These are phyloP conservation scores for Dillenia turbinata DNA, from an alignment of 164 flowering plant species.

Conservation along the genomic window DNA sequence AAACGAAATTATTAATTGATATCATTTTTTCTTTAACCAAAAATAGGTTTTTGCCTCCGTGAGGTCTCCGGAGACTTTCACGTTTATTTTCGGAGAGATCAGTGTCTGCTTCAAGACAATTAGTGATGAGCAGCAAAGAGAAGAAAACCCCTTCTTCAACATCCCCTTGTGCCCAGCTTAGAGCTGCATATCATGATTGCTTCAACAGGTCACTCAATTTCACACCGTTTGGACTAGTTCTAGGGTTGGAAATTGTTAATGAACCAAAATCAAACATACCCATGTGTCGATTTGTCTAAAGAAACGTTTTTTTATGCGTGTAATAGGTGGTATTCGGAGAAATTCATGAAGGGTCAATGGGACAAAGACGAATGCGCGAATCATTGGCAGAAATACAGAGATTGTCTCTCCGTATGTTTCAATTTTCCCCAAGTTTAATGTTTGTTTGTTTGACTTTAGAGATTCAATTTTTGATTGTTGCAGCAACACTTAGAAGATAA, in stretches of 20 bases:
- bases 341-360: constrained; percentile 86
- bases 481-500: constrained; percentile 85
- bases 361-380: constrained; percentile 70
- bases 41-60: no score
- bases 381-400: constrained; percentile 84
- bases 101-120: no score
- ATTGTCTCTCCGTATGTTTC: constrained; percentile 65
- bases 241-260: not conserved
- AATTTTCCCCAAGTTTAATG: not conserved
- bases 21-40: no score
- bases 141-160: constrained; percentile 33
- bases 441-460: not conserved
- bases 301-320: not conserved
- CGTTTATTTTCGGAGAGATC: no score
- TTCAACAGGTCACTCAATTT: constrained; percentile 57
- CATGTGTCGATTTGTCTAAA: not conserved
- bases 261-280: no score
- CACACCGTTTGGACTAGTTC: not conserved
- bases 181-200: constrained; percentile 76
- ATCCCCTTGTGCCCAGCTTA: constrained; percentile 75
- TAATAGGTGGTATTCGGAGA: constrained; percentile 83
- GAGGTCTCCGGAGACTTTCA: no score
- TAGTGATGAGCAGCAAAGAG: constrained; percentile 3
- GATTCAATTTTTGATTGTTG: not conserved
- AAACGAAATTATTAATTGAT: no score